Conservation (phyloP, 345 rosid species). For the Eutrema yunnanense region DNA sequence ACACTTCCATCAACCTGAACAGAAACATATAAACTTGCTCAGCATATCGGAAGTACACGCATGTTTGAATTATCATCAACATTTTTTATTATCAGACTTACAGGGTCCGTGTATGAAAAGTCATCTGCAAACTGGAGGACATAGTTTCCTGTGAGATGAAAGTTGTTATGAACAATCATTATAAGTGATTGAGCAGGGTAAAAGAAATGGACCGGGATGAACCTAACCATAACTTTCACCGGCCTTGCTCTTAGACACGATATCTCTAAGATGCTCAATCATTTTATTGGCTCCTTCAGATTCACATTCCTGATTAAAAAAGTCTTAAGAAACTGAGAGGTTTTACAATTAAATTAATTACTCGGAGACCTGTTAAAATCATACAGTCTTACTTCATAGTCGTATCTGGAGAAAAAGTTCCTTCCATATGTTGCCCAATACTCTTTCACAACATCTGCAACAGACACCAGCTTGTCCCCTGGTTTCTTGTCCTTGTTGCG, state of each 20-base stretch:
- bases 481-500: conserved; percentile 71
- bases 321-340: conserved; percentile 5
- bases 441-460: conserved; percentile 76
- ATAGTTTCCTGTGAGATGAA: conserved; percentile 53
- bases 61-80: neutral
- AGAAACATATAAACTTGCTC: conserved; percentile 5
- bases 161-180: conserved; percentile 4
- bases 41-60: neutral
- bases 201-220: neutral
- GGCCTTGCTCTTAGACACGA: conserved; percentile 57
- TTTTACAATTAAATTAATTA: neutral
- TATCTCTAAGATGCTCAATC: conserved; percentile 69
- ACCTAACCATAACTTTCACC: conserved; percentile 71
- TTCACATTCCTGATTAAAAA: conserved; percentile 66
- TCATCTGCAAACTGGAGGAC: conserved; percentile 77
- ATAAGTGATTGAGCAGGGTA: neutral
- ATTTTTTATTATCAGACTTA: conserved; percentile 34
- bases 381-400: conserved; percentile 65
- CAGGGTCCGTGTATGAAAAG: conserved; percentile 87
- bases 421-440: conserved; percentile 96
- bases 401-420: conserved; percentile 90
- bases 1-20: conserved; percentile 90
- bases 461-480: conserved; percentile 74
- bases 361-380: neutral
- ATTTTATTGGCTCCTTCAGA: conserved; percentile 90